Base-by-base conservation (phyloP, 257 asterid species). In the Solanum chilense region DNA sequence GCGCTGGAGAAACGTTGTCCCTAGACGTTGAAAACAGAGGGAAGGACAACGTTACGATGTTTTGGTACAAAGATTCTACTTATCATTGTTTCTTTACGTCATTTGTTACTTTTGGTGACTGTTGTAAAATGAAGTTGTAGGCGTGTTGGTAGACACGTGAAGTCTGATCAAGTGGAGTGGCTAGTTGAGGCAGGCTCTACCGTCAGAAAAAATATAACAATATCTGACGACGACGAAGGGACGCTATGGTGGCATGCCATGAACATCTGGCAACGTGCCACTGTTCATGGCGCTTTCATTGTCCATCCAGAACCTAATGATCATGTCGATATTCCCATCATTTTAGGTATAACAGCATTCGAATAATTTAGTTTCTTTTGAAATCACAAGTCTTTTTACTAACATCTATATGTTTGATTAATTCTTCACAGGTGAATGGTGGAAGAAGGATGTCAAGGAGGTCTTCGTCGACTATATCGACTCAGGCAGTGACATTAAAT, bases 211-310 rank as follows among this genome's bases (percentile, higher is more conserved):
- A 88, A 60, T 84, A 88, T 93, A 2, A 90, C 90, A 39, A 73
- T 93, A 11, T 86, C 92, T 0, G 95, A 90, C 1, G 16, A 45
- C 16, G 85, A 88, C 1, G 44, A 70, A 10, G 94, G 95, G 12
- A 93, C 92, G 2, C 5, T 93, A 31, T 91, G 95, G 96, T 93
- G 95, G 96, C 95, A 93, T 44, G 96, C 96, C 0, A 89, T 91
- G 10, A 92, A 93, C 39, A 90, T 92, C 1, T 93, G 96, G 94
- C 90, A 94, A 0, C 33, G 94, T 2, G 92, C 92, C 3, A 94
- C 97, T 1, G 94, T 93, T 3, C 92, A 88, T 27, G 95, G 95
- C 20, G 93, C 93, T 0, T 86, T 94, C 0, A 39, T 93, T 45
- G 88, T 93, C 13, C 64, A 82, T 16, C 94, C 95, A 0, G 74